Base-by-base conservation (phyloP, 2,329 filamentous ascomycete species). In the Ascochyta rabiei region DNA sequence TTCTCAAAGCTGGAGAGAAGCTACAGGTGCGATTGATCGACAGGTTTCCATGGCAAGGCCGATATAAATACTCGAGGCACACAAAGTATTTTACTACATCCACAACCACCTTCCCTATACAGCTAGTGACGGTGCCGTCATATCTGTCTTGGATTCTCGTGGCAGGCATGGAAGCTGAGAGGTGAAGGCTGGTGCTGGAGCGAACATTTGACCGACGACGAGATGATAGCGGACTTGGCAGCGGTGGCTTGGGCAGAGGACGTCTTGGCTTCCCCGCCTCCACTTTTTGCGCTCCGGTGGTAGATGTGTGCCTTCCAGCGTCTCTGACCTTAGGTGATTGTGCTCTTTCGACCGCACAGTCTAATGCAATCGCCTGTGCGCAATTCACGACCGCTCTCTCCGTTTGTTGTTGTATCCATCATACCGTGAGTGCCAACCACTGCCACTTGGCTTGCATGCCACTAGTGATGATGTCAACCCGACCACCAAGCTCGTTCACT, bases 201-300 rank as follows among this genome's bases (percentile, higher is more conserved):
- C 43, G 16, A 38, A 41, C 47, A 31, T 60, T 63, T 63, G 60
- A 60, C 62, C 45, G 45, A 55, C 54, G 60, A 59, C 43, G 43
- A 56, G 23, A 34, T 41, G 38, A 55, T 59, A 57, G 55, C 55
- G 34, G 39, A 30, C 48, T 65, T 65, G 61, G 61, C 60, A 45
- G 50, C 40, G 48, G 53, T 56, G 53, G 42, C 47, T 49, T 21
- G 23, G 31, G 47, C 37, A 47, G 47, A 56, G 42, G 37, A 16
- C 12, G 18, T 43, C 47, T 55, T 50, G 53, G 47, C 53, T 46
- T 42, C 42, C 53, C 47, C 47, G 26, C 47, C 31, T 31, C 37
- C 30, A 26, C 34, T 3, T 26, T 41, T 42, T 21, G 21, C 13
- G 15, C 24, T 48, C 37, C 38, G 42, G 37, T 40, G 19, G 18